Evolutionary conservation across 176 grass and related monocot genomes (phyloP).

Genomic region (Pontederia paniculata): DNA sequence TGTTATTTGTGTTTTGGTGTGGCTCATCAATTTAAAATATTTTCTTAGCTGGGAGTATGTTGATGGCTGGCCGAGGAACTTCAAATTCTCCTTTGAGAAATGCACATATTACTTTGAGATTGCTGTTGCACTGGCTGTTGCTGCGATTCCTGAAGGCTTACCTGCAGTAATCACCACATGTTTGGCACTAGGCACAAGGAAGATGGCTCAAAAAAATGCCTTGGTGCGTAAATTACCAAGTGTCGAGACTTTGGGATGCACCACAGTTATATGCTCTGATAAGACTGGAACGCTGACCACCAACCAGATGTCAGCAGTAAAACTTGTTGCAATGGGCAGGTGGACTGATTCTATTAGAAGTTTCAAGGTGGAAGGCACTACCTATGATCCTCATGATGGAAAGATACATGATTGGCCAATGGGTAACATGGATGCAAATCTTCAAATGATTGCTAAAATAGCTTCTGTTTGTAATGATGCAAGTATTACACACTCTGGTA

Average conservation of each 20-base stretch:
- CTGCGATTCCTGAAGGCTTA: constrained; percentile 14
- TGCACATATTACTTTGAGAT: constrained; percentile 23
- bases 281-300: constrained; percentile 17
- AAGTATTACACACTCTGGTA: background rate
- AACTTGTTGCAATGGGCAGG: constrained; percentile 10
- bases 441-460: constrained; percentile 15
- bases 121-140: constrained; percentile 20
- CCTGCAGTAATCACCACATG: constrained; percentile 17
- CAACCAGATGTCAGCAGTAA: constrained; percentile 17
- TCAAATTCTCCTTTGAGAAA: constrained; percentile 20
- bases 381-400: constrained; percentile 14
- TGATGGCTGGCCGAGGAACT: constrained; percentile 17
- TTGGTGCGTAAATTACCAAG: constrained; percentile 15
- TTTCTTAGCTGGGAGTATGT: constrained; percentile 15
- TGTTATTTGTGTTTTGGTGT: constrained; percentile 16
- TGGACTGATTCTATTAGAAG: constrained; percentile 8
- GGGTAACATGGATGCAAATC: constrained; percentile 13
- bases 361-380: constrained; percentile 15
- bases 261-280: constrained; percentile 21
- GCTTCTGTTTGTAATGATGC: constrained; percentile 18
- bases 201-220: constrained; percentile 21
- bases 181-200: constrained; percentile 14
- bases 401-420: constrained; percentile 3
- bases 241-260: constrained; percentile 20
- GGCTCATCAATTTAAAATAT: constrained; percentile 22